Evolutionary conservation across 345 rosid species (phyloP).

Genomic region (Populus deltoides): DNA sequence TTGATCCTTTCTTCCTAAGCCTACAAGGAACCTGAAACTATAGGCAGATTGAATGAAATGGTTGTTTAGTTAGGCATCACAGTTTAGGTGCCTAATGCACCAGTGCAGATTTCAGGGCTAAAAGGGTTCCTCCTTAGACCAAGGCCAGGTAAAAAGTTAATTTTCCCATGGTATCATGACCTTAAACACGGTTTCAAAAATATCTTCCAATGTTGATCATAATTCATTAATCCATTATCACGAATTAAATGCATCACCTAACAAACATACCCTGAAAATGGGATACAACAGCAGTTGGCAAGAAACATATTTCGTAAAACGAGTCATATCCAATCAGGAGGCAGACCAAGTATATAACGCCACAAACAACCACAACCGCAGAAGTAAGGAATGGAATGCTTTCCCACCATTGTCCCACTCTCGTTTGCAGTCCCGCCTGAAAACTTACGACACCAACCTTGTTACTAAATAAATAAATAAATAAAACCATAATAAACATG

Average conservation of each 20-base stretch:
- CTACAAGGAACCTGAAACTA: too few relatives aligned
- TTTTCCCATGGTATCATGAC: too few relatives aligned
- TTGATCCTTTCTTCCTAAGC: not conserved
- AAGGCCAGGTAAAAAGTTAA: too few relatives aligned
- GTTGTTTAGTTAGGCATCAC: too few relatives aligned
- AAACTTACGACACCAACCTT: not conserved
- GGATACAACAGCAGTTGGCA: slow-evolving; percentile 65
- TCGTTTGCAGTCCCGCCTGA: slow-evolving; percentile 81
- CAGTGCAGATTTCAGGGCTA: too few relatives aligned
- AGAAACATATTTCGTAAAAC: slow-evolving; percentile 78
- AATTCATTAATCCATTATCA: not conserved
- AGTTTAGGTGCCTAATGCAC: too few relatives aligned
- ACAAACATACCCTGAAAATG: slow-evolving; percentile 66
- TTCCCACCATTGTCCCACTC: slow-evolving; percentile 86
- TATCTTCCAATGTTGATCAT: too few relatives aligned
- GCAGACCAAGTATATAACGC: slow-evolving; percentile 64
- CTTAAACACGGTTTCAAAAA: too few relatives aligned
- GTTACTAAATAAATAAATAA: not conserved
- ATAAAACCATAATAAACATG: not conserved
- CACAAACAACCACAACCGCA: slow-evolving; percentile 64
- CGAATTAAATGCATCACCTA: not conserved
- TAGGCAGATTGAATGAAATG: too few relatives aligned
- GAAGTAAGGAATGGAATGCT: slow-evolving; percentile 84
- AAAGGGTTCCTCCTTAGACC: too few relatives aligned
- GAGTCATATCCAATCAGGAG: slow-evolving; percentile 87